phyloP scores from a whole-genome alignment of 2,329 filamentous ascomycete species.

The Ciborinia camelliae region DNA sequence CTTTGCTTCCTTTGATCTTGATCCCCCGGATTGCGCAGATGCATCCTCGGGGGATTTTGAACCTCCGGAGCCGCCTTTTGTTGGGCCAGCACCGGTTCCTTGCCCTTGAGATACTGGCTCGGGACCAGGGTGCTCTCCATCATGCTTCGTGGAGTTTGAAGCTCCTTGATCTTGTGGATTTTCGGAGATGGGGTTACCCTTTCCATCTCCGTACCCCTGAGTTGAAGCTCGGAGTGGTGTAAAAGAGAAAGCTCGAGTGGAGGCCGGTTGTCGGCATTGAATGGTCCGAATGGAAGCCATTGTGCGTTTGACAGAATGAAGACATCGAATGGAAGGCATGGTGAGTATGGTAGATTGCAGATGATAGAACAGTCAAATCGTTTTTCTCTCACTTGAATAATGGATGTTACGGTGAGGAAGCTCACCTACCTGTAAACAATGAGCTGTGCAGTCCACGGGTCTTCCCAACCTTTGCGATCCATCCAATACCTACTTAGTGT shows the following conservation, averaged over 20 bases:
- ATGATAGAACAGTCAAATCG: background rate
- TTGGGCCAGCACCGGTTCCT: constrained; percentile 40
- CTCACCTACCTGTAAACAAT: background rate
- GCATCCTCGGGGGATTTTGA: constrained; percentile 34
- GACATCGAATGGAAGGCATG: constrained; percentile 10
- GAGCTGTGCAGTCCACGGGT: background rate
- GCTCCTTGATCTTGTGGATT: constrained; percentile 40
- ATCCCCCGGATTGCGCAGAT: constrained; percentile 41
- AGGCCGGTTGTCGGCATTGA: constrained; percentile 20
- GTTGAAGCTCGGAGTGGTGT: constrained; percentile 19
- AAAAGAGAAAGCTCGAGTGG: constrained; percentile 26
- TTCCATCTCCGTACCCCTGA: constrained; percentile 44
- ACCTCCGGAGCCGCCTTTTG: constrained; percentile 35
- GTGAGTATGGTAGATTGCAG: background rate
- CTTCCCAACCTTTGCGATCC: background rate
- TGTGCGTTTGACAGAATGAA: background rate
- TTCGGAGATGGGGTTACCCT: constrained; percentile 40
- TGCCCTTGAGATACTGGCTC: constrained; percentile 42
- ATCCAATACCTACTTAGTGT: background rate
- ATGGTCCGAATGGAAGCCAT: background rate
- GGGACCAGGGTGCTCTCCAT: constrained; percentile 45
- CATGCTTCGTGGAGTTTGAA: constrained; percentile 36
- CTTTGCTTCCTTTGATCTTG: constrained; percentile 41
- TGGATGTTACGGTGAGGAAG: background rate
- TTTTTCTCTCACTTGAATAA: background rate